These are phyloP conservation scores for Hirschfeldia incana DNA, from an alignment of 345 rosid genomes.

Conservation along the genomic window DNA sequence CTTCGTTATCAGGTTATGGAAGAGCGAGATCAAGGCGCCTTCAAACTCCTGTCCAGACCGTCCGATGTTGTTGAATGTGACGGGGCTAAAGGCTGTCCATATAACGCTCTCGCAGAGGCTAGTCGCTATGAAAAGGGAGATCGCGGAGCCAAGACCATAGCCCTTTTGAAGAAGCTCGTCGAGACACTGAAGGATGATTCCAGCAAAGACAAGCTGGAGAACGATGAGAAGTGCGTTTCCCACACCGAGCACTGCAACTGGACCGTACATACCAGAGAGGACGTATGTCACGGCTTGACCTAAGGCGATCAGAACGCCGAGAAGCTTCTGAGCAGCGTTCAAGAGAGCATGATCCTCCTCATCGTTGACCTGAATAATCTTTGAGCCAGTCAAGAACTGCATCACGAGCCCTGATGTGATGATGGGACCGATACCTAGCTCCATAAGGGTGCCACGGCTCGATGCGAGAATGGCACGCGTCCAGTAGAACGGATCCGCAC, in stretches of 20 bases:
- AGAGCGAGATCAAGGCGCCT: not conserved
- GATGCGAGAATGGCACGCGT: not conserved
- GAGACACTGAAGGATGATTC: not conserved
- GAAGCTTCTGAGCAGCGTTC: not conserved
- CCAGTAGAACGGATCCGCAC: not conserved
- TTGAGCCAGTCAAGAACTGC: not conserved
- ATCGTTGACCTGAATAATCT: not conserved
- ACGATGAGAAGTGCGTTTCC: not conserved
- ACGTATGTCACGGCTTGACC: not conserved
- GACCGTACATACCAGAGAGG: not conserved
- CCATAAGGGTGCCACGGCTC: not conserved
- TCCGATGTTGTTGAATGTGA: not conserved
- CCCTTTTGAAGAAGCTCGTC: not conserved
- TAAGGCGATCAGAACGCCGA: not conserved
- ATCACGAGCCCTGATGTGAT: not conserved
- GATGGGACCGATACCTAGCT: not conserved
- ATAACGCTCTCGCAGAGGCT: not conserved
- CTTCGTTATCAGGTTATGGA: not conserved
- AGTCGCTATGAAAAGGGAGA: not conserved
- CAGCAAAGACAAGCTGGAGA: not conserved
- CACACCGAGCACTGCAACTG: not conserved
- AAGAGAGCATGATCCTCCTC: not conserved
- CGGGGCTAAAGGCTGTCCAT: not conserved
- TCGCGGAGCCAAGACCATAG: not conserved
- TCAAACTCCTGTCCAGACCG: not conserved